A percentile compares a stretch with the other conserved stretches of the same genome.
These are phyloP conservation scores for Tetrapisispora iriomotensis DNA, from an alignment of 805 yeast species.

Conservation along the genomic window DNA sequence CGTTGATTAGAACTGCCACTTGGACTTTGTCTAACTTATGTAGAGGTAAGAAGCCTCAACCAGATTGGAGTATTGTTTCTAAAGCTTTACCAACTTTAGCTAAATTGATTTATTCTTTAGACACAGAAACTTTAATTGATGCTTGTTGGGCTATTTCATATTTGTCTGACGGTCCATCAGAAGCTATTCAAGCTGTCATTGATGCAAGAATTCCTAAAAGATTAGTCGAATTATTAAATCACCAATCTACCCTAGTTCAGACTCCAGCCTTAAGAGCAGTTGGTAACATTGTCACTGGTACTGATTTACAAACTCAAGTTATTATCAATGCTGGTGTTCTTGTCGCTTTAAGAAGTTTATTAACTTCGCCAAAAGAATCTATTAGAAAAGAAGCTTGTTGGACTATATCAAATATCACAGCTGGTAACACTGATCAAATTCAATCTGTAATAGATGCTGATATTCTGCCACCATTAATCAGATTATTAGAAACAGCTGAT, in stretches of 20 bases:
- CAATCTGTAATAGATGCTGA: conserved; percentile 95
- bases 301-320: conserved; percentile 89
- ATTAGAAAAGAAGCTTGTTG: conserved; percentile 97
- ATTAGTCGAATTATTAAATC: conserved; percentile 80
- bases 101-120: conserved; percentile 80
- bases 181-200: conserved; percentile 92
- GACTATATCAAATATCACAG: conserved; percentile 97
- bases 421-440: conserved; percentile 91
- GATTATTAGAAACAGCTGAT: conserved; percentile 72
- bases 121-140: conserved; percentile 87
- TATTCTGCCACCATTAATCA: conserved; percentile 82
- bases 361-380: conserved; percentile 79
- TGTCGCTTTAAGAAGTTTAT: conserved; percentile 69
- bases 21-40: conserved; percentile 97
- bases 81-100: conserved; percentile 86
- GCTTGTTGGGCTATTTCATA: conserved; percentile 99
- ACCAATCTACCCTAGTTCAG: conserved; percentile 77
- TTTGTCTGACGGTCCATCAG: conserved; percentile 83
- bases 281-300: conserved; percentile 97
- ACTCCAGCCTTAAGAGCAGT: conserved; percentile 96
- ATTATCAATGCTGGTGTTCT: conserved; percentile 89
- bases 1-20: conserved; percentile 92
- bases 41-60: conserved; percentile 93
- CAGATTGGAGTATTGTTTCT: conserved; percentile 84
- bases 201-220: conserved; percentile 94